Conservation (phyloP, 2,329 filamentous ascomycete species). For the Xylaria arbuscula region DNA sequence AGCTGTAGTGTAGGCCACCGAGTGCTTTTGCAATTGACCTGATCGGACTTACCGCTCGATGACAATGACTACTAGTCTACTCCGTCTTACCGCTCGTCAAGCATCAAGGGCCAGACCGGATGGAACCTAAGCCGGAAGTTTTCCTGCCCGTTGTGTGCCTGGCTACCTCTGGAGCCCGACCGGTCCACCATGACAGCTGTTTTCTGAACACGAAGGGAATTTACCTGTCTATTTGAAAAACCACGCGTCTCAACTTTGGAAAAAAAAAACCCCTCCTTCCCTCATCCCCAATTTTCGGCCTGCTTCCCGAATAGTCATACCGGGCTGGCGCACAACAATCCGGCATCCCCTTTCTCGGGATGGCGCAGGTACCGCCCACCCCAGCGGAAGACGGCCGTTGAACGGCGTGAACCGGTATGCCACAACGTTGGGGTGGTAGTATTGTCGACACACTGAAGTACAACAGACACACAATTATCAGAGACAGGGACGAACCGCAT, state of each 20-base stretch:
- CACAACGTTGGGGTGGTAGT: constrained; percentile 10
- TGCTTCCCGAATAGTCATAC: constrained; percentile 66
- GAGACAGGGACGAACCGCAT: constrained; percentile 58
- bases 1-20: neutral
- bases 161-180: neutral
- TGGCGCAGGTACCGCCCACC: constrained; percentile 35
- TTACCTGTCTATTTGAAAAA: constrained; percentile 5
- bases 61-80: neutral
- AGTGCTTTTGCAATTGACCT: neutral
- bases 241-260: constrained; percentile 12
- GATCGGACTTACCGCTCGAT: neutral
- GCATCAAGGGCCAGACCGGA: neutral
- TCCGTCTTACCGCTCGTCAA: neutral
- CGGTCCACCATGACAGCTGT: constrained; percentile 6
- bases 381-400: constrained; percentile 7
- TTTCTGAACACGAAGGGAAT: constrained; percentile 35
- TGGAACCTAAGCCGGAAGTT: neutral
- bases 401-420: neutral
- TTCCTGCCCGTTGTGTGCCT: neutral
- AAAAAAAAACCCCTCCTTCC: neutral
- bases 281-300: constrained; percentile 3
- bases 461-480: constrained; percentile 55
- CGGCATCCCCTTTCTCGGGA: constrained; percentile 38
- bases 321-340: constrained; percentile 16
- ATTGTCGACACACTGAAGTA: constrained; percentile 40